These are phyloP conservation scores for Aspergillus fijiensis DNA, from an alignment of 2,329 filamentous ascomycete genomes.

Conservation along the genomic window DNA sequence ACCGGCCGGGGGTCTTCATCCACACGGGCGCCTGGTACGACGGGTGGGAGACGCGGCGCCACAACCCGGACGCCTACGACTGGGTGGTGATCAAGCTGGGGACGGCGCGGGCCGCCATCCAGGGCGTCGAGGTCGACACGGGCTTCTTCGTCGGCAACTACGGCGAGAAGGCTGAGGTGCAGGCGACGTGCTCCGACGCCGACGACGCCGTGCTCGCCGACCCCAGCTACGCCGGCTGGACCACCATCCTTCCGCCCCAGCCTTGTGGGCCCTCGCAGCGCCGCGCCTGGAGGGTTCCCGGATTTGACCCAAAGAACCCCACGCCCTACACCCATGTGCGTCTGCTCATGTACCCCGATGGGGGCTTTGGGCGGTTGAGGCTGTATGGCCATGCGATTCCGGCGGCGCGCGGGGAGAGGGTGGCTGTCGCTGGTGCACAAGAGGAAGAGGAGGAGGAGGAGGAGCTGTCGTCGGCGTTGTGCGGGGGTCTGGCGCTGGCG, in stretches of 20 bases:
- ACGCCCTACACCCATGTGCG: conserved; percentile 45
- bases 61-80: conserved; percentile 59
- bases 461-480: conserved; percentile 43
- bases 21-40: conserved; percentile 65
- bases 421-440: conserved; percentile 9
- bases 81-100: conserved; percentile 61
- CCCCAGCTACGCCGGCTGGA: conserved; percentile 38
- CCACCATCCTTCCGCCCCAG: conserved; percentile 38
- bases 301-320: conserved; percentile 23
- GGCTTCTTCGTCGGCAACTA: conserved; percentile 49
- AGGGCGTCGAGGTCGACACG: conserved; percentile 48
- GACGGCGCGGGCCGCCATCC: conserved; percentile 44
- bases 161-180: conserved; percentile 43
- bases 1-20: conserved; percentile 58
- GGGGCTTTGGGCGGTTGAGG: conserved; percentile 45
- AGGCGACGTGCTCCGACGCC: conserved; percentile 33
- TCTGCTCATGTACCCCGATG: conserved; percentile 48
- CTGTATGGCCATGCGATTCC: conserved; percentile 46
- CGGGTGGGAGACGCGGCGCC: conserved; percentile 63
- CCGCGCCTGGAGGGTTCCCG: conserved; percentile 41
- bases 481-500: conserved; percentile 41
- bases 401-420: conserved; percentile 20
- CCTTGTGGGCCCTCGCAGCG: conserved; percentile 44
- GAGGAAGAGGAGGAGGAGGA: conserved; percentile 18
- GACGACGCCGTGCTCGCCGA: conserved; percentile 33